phyloP scores from a whole-genome alignment of 176 grass and related monocot genomes.

The Otatea glauca region DNA sequence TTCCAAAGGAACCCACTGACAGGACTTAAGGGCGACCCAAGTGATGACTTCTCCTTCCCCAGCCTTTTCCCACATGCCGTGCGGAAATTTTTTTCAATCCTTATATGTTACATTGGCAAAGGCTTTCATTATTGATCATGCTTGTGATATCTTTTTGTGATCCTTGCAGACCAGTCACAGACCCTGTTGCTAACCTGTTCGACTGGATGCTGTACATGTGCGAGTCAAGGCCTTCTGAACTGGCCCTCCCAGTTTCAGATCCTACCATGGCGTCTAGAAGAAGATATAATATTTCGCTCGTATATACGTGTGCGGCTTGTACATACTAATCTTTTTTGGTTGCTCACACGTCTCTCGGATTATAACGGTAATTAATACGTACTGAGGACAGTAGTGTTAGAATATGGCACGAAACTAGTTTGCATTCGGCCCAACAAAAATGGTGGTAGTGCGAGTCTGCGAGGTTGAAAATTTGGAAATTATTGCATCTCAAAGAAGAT shows the following conservation, averaged over 20 bases:
- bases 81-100: conserved; percentile 49
- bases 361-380: too few species aligned
- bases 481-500: too few species aligned
- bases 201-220: conserved; percentile 64
- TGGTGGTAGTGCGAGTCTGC: too few species aligned
- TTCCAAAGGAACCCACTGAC: conserved; percentile 92
- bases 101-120: conserved; percentile 15
- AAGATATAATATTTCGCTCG: conserved; percentile 53
- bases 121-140: neutral
- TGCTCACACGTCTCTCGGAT: too few species aligned
- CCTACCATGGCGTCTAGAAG: conserved; percentile 81
- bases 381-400: too few species aligned
- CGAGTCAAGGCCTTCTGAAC: conserved; percentile 64
- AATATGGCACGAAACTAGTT: too few species aligned
- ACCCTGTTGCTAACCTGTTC: conserved; percentile 81
- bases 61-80: conserved; percentile 94
- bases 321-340: too few species aligned
- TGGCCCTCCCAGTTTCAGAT: conserved; percentile 77
- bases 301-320: neutral
- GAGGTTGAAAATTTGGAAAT: too few species aligned
- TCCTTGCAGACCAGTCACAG: conserved; percentile 74
- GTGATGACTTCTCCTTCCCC: conserved; percentile 95
- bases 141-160: conserved; percentile 24
- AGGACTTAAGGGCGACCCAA: conserved; percentile 90
- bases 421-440: too few species aligned